Percentiles rank a stretch among this genome's conserved stretches.
phyloP scores from a whole-genome alignment of 2,329 filamentous ascomycete species.

The Fusarium keratoplasticum region DNA sequence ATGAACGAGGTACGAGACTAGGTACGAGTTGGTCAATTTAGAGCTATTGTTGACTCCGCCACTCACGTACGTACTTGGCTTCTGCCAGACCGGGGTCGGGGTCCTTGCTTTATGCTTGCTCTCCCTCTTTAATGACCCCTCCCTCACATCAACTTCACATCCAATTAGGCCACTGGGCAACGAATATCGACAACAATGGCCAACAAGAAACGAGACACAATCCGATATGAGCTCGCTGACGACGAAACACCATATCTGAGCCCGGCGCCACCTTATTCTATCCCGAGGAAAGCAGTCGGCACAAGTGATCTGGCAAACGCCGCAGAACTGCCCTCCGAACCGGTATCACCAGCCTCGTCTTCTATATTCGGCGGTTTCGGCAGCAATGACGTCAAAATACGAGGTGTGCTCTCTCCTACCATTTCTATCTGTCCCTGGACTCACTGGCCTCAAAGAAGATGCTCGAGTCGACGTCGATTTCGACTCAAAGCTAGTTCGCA shows the following conservation, averaged over 20 bases:
- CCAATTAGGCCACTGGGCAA: neutral
- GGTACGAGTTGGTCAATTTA: neutral
- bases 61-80: neutral
- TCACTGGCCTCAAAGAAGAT: conserved; percentile 1
- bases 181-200: neutral
- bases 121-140: neutral
- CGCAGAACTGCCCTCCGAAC: neutral
- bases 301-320: neutral
- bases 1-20: neutral
- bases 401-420: neutral
- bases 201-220: neutral
- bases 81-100: neutral
- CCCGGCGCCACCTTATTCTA: neutral
- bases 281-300: neutral
- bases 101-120: neutral
- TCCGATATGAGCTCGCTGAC: neutral
- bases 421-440: rapidly evolving
- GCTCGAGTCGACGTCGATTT: conserved; percentile 24
- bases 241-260: neutral
- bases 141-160: neutral
- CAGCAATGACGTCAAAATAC: neutral
- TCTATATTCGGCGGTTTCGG: neutral
- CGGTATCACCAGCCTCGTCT: neutral
- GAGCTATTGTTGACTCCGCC: neutral
- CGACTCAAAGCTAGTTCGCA: conserved; percentile 22